Evolutionary conservation across 768 basidiomycete genomes (phyloP), one percentile per base, ranked within the genome.

Genomic region (Austroboletus eburneus): DNA sequence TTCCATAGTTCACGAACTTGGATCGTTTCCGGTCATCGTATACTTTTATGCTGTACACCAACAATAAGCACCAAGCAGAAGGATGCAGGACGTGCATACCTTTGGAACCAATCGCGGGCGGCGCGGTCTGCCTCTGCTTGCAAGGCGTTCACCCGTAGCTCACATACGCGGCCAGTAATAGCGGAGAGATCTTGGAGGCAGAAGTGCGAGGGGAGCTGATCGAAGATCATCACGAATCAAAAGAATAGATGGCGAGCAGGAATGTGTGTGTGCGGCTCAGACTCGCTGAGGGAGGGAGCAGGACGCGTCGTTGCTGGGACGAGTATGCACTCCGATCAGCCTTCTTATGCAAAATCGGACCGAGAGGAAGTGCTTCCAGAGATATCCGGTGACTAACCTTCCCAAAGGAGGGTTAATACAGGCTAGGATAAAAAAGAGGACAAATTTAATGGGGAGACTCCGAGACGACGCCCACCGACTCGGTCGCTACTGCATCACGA

Each of bases 1-100:
- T 66, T 22, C 67, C 63, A 20, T 70, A 69, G 53, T 68, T 63
- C 20, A 70, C 34, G 37, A 70, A 70, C 41, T 61, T 62, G 48
- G 49, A 62, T 49, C 62, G 59, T 53, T 63, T 69, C 44, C 55
- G 53, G 43, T 67, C 65, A 43, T 67, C 55, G 55, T 70, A 71
- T 45, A 71, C 50, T n/a, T 48, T 44, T 38, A 63, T 57, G 42
- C 69, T 70, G 29, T 14, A 48, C 13, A 14, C 13, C 27, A 29
- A 29, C 22, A 27, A 52, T 8, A 21, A 18, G 2, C 10, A 27
- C 25, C 32, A 22, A 22, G 3, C 17, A 18, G 32, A 14, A 20
- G 14, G n/a, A 2, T 13, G 32, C 1, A 9, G 25, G 39, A 9
- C 12, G 32, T 17, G 23, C 64, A 39, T 23, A 64, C 69, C 57